phyloP scores from a whole-genome alignment of 2,329 filamentous ascomycete species.

The Botrytis porri region DNA sequence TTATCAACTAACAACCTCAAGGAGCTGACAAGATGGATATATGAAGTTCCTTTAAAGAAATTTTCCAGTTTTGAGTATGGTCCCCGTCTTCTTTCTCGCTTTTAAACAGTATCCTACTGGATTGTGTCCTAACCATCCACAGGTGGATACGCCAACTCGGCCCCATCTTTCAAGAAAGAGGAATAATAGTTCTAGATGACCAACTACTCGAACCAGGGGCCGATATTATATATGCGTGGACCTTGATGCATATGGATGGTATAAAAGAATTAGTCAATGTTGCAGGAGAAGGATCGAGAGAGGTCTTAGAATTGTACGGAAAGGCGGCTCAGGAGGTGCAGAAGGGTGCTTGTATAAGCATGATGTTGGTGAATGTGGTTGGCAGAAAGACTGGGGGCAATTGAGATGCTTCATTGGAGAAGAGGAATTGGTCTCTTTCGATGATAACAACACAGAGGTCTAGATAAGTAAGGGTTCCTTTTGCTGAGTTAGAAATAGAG shows the following conservation, averaged over 20 bases:
- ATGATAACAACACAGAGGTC: no score
- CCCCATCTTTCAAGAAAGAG: conserved; percentile 5
- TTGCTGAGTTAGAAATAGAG: no score
- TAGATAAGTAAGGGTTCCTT: not conserved
- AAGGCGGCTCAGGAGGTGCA: not conserved
- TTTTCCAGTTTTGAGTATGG: conserved; percentile 6
- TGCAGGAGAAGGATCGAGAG: not conserved
- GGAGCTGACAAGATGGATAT: not conserved
- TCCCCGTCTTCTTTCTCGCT: not conserved
- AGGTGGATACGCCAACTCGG: conserved; percentile 17
- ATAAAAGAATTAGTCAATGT: conserved; percentile 1
- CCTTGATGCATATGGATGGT: not conserved
- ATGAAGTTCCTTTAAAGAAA: not conserved
- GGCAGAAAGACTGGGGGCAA: not conserved
- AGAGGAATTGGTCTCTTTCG: no score
- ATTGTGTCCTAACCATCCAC: not conserved
- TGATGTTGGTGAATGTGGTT: not conserved
- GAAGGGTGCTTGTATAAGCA: not conserved
- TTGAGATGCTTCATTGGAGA: not conserved
- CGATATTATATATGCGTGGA: conserved; percentile 8
- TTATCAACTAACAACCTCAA: not conserved
- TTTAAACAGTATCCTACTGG: not conserved
- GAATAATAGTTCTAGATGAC: not conserved
- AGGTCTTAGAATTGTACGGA: not conserved
- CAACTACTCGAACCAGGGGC: not conserved